A percentile compares a stretch with the other conserved stretches of the same genome.
These are phyloP conservation scores for Penicillium verrucosum DNA, from an alignment of 2,329 filamentous ascomycete species.

Conservation along the genomic window DNA sequence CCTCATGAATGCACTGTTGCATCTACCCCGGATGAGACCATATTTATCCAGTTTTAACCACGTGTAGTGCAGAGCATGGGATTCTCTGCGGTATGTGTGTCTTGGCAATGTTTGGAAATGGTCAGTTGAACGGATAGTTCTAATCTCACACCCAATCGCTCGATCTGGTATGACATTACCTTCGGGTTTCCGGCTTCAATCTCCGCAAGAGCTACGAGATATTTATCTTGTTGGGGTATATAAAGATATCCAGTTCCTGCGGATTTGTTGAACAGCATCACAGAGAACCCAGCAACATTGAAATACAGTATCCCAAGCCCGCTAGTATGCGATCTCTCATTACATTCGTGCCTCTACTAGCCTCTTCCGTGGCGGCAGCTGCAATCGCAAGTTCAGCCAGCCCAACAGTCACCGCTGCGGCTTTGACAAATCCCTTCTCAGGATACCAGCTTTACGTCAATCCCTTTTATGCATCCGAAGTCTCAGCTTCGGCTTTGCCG, in stretches of 20 bases:
- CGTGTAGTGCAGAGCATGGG: not conserved
- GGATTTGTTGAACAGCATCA: not conserved
- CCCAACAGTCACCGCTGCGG: slow-evolving; percentile 28
- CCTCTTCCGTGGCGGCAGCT: slow-evolving; percentile 19
- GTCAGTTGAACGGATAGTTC: not conserved
- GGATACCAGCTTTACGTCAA: slow-evolving; percentile 52
- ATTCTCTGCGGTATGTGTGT: not conserved
- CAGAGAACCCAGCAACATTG: not conserved
- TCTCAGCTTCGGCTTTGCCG: slow-evolving; percentile 58
- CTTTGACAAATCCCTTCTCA: slow-evolving; percentile 51
- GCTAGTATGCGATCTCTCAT: slow-evolving; percentile 22
- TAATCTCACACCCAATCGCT: not conserved
- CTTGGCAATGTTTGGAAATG: slow-evolving; percentile 1
- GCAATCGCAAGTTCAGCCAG: slow-evolving; percentile 18
- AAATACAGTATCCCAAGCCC: not conserved
- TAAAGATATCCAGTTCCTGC: not conserved
- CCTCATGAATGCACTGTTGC: not conserved
- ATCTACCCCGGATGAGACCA: not conserved
- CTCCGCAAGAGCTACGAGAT: not conserved
- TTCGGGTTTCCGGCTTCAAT: not conserved
- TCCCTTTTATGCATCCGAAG: slow-evolving; percentile 53
- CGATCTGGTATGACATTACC: not conserved
- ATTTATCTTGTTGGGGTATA: not conserved
- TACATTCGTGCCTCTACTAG: slow-evolving; percentile 17
- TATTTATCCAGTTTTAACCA: not conserved